A percentile compares a stretch with the other conserved stretches of the same genome.
phyloP scores from a whole-genome alignment of 2,329 filamentous ascomycete species.

The Pseudovirgaria hyperparasitica region DNA sequence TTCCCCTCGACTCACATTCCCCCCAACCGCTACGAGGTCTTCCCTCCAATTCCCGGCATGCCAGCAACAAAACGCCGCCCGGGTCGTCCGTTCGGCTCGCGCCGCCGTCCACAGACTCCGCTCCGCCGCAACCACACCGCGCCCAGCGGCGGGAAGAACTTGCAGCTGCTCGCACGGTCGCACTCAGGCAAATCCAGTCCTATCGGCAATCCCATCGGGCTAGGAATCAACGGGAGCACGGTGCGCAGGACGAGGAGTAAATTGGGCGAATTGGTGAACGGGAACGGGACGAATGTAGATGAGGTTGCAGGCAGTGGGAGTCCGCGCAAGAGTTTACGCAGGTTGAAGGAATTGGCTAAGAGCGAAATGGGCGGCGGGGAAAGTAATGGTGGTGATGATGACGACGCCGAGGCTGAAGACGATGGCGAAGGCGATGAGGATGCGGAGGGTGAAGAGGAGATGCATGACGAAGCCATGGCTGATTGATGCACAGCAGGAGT shows the following conservation, averaged over 20 bases:
- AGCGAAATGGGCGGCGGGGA: slow-evolving; percentile 16
- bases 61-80: slow-evolving; percentile 20
- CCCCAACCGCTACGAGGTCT: slow-evolving; percentile 62
- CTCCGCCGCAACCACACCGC: slow-evolving; percentile 13
- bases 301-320: slow-evolving; percentile 13
- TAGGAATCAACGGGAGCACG: slow-evolving; percentile 14
- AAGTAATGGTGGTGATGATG: slow-evolving; percentile 17
- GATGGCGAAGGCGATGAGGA: slow-evolving; percentile 16
- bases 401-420: slow-evolving; percentile 13
- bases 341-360: slow-evolving; percentile 6
- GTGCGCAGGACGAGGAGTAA: slow-evolving; percentile 30
- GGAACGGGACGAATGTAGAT: slow-evolving; percentile 10
- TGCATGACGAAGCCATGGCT: too few relatives aligned
- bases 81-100: slow-evolving; percentile 24
- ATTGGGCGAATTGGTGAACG: slow-evolving; percentile 27
- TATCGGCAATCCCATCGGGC: slow-evolving; percentile 17
- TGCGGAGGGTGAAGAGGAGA: slow-evolving; percentile 13
- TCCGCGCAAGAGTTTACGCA: slow-evolving; percentile 7
- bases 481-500: too few relatives aligned
- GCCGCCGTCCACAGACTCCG: slow-evolving; percentile 23
- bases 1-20: slow-evolving; percentile 55
- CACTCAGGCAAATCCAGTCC: slow-evolving; percentile 19
- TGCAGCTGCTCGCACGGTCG: slow-evolving; percentile 11
- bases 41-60: slow-evolving; percentile 51
- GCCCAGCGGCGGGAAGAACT: slow-evolving; percentile 17